Conservation (phyloP, 441 rosid species). For the Daphne laureola region DNA sequence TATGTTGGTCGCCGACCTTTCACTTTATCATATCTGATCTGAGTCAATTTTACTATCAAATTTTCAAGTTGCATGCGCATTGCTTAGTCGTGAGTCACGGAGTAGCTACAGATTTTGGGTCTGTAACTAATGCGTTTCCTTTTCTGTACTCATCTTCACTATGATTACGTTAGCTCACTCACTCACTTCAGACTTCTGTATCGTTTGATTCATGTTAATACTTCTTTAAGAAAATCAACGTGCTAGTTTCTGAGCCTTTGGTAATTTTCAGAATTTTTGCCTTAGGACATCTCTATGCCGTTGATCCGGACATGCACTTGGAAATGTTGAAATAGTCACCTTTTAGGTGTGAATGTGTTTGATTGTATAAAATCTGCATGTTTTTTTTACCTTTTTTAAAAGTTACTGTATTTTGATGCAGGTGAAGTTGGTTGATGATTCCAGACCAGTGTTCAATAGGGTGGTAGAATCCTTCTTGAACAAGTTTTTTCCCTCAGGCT, state of each 20-base stretch:
- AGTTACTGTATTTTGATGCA: constrained; percentile 9
- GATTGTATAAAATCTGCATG: too few species aligned
- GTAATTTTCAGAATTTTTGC: constrained; percentile 3
- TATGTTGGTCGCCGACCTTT: neutral
- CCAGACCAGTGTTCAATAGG: constrained; percentile 51
- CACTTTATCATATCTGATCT: neutral
- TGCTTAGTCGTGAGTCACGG: too few species aligned
- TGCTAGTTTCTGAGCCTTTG: neutral
- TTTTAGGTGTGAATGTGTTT: neutral
- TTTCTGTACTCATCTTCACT: too few species aligned
- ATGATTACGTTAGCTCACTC: too few species aligned
- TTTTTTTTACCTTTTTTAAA: neutral
- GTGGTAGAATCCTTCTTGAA: constrained; percentile 66
- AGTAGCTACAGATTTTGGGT: too few species aligned
- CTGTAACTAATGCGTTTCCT: too few species aligned
- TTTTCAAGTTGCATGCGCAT: too few species aligned
- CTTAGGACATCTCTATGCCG: neutral
- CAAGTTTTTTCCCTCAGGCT: constrained; percentile 89
- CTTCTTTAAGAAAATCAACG: too few species aligned
- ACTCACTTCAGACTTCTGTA: too few species aligned
- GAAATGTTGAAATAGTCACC: neutral
- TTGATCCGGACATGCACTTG: neutral
- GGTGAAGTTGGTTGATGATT: constrained; percentile 71
- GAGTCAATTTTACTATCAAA: constrained; percentile 10
- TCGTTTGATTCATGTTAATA: too few species aligned